A percentile compares a stretch with the other conserved stretches of the same genome.
These are phyloP conservation scores for Juglanconis juglandina DNA, from an alignment of 2,329 filamentous ascomycete species.

Conservation along the genomic window DNA sequence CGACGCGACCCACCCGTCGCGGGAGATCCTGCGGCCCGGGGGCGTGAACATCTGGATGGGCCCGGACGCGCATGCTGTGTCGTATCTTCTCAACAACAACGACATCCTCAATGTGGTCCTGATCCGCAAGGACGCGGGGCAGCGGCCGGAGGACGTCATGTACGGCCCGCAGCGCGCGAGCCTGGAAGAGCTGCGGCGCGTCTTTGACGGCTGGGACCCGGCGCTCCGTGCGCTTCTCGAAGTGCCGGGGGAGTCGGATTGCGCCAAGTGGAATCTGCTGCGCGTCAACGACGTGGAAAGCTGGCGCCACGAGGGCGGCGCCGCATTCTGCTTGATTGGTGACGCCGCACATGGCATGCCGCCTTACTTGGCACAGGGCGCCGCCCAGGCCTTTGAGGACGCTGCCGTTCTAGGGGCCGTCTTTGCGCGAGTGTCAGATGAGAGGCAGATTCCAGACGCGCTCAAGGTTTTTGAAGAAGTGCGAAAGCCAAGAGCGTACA, in stretches of 20 bases:
- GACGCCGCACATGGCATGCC: slow-evolving; percentile 5
- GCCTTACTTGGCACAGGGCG: slow-evolving; percentile 4
- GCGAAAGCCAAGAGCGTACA: not conserved
- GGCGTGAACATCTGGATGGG: not conserved
- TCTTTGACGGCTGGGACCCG: not conserved
- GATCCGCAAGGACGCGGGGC: not conserved
- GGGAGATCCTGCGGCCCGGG: not conserved
- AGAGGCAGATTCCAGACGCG: not conserved
- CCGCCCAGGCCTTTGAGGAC: not conserved
- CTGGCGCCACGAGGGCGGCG: not conserved
- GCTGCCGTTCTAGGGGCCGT: not conserved
- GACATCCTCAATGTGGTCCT: not conserved
- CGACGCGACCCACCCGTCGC: not conserved
- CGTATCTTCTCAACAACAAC: not conserved
- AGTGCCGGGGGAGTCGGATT: not conserved
- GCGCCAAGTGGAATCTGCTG: not conserved
- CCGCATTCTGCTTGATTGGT: not conserved
- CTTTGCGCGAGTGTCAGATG: not conserved
- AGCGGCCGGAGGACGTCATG: not conserved
- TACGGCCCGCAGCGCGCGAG: not conserved
- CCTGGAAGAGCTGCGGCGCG: not conserved
- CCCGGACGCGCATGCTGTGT: not conserved
- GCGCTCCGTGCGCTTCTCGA: not conserved
- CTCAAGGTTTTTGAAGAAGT: not conserved
- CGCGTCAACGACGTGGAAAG: not conserved